Percentiles rank a stretch among this genome's conserved stretches.
These are phyloP conservation scores for Astrocystis sublimbata DNA, from an alignment of 495 filamentous ascomycete species.

Conservation along the genomic window DNA sequence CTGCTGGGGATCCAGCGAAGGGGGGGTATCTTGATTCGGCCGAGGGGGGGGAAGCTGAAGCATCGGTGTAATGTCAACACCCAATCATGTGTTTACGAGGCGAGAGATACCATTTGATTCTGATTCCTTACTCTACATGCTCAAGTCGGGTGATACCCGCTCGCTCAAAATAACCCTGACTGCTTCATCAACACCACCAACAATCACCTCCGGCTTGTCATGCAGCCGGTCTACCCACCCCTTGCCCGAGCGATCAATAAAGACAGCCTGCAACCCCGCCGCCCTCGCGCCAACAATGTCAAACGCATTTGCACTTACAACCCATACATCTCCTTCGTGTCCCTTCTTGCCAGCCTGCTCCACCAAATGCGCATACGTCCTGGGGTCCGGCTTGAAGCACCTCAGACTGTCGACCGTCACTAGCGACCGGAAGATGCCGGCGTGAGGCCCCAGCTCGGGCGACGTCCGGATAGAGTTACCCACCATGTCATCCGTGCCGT, in stretches of 20 bases:
- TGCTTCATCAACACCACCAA: conserved; percentile 51
- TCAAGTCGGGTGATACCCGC: conserved; percentile 11
- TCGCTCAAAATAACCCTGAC: conserved; percentile 39
- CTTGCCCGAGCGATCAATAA: conserved; percentile 63
- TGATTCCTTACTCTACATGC: conserved; percentile 1
- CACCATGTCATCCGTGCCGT: conserved; percentile 68
- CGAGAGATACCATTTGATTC: conserved; percentile 11
- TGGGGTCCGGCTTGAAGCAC: conserved; percentile 70
- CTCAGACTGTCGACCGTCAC: conserved; percentile 62
- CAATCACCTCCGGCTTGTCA: conserved; percentile 45
- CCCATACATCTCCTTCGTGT: conserved; percentile 60
- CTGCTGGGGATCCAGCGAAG: too few relatives aligned
- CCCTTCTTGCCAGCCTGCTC: conserved; percentile 49
- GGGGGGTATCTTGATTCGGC: too few relatives aligned
- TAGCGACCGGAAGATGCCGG: conserved; percentile 53
- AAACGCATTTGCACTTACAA: conserved; percentile 79
- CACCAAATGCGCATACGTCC: conserved; percentile 62
- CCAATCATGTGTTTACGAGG: conserved; percentile 11
- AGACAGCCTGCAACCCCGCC: conserved; percentile 62
- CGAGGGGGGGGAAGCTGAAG: neutral
- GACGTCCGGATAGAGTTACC: conserved; percentile 58
- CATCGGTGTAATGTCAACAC: neutral
- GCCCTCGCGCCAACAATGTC: conserved; percentile 64
- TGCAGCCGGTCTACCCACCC: conserved; percentile 56
- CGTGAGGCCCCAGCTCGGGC: conserved; percentile 50